Evolutionary conservation across 371 early-diverging fungal species (phyloP), one percentile per base, ranked within the genome.

Genomic region (Parasitella parasitica): DNA sequence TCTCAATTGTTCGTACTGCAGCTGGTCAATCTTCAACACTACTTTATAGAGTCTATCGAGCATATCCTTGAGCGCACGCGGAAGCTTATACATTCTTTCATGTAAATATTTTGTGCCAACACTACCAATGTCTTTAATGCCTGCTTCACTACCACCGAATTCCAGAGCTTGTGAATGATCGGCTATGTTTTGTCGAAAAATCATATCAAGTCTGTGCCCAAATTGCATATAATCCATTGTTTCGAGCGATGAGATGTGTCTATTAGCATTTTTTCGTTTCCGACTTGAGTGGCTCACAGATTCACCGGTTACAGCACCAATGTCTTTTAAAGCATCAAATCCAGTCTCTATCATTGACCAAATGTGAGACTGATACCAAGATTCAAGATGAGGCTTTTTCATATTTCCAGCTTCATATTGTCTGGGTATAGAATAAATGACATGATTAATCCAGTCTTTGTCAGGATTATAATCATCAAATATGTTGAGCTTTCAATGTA

Each of bases 371-470:
- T 66, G 66, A 51, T 60, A 66, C 61, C 61, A 66, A 35, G 7
- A n/a, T 60, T 43, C 66, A 1, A 3, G 12, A 18, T 32, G 20
- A 15, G n/a, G 1, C 0, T 11, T 13, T 6, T 34, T 18, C 52
- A 57, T 53, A 59, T 58, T 58, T 27, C 60, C 60, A 39, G 36
- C 39, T 59, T 65, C 60, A n/a, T 59, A 65, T 51, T 65, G 39
- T 36, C 59, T 48, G 35, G 59, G 24, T 36, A 65, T 28, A 6
- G 50, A 26, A 38, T 27, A 65, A 9, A 59, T 49, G 20, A 26
- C 43, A 11, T 36, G 34, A 50, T 28, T 56, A 49, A 59, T 49
- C 59, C 60, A 59, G 36, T 53, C 61, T 15, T 58, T 27, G 15
- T 53, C 54, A 28, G 20, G 18, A 41, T 50, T 20, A 16, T 8